phyloP scores from a whole-genome alignment of 306 rosid genomes.

The Glycyrrhiza uralensis region DNA sequence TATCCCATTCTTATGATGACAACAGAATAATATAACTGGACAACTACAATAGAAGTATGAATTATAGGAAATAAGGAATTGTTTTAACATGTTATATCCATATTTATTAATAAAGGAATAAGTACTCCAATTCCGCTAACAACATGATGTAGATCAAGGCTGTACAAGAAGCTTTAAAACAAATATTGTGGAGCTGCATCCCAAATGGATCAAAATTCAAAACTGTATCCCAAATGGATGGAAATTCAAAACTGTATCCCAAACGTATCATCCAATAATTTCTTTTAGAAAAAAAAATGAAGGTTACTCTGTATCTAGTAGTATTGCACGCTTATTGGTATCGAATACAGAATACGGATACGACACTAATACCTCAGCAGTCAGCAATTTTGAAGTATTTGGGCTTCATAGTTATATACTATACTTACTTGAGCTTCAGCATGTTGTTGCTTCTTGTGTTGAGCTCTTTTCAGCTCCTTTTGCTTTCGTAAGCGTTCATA shows the following conservation, averaged over 20 bases:
- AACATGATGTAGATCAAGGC: not conserved
- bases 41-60: not conserved
- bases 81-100: not conserved
- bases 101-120: no score
- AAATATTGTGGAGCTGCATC: not conserved
- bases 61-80: not conserved
- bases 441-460: slow-evolving; percentile 44
- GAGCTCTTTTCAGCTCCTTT: slow-evolving; percentile 51
- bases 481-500: slow-evolving; percentile 57
- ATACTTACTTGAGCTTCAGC: slow-evolving; percentile 55
- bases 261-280: not conserved
- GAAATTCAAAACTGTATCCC: no score
- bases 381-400: not conserved
- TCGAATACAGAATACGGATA: not conserved
- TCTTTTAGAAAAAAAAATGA: not conserved
- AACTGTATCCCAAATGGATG: no score
- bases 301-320: not conserved
- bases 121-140: not conserved
- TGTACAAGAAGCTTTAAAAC: not conserved
- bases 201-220: not conserved
- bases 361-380: not conserved
- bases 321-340: not conserved
- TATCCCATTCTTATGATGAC: not conserved
- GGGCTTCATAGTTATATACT: slow-evolving; percentile 2
- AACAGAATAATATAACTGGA: not conserved